Percentiles rank a stretch among this genome's conserved stretches.
These are phyloP conservation scores for Taphrina flavorubra DNA, from an alignment of 1,139 yeast species.

Conservation along the genomic window DNA sequence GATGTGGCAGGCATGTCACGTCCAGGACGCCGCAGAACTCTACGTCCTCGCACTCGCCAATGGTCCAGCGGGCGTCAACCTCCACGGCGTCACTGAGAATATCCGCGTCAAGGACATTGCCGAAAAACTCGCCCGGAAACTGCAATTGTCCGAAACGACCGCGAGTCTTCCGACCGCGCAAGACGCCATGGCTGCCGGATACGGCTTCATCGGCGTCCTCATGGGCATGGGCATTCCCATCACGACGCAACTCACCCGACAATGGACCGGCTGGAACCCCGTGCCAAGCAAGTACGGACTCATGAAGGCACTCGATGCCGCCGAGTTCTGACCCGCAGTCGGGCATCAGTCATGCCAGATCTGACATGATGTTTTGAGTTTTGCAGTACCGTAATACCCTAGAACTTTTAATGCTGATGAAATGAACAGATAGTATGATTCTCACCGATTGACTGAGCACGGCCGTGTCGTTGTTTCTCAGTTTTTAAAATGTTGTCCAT, in stretches of 20 bases:
- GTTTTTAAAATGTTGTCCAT: background rate
- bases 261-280: slow-evolving; percentile 17
- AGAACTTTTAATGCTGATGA: too few species aligned
- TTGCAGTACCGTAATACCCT: too few species aligned
- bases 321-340: background rate
- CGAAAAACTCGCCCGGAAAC: background rate
- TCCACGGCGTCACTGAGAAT: background rate
- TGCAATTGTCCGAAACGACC: background rate
- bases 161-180: background rate
- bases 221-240: slow-evolving; percentile 2
- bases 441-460: too few species aligned
- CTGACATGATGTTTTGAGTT: too few species aligned
- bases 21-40: slow-evolving; percentile 8
- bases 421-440: too few species aligned
- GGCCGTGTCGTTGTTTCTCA: too few species aligned
- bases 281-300: background rate
- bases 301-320: background rate
- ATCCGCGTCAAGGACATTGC: slow-evolving; percentile 7
- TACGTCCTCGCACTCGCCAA: slow-evolving; percentile 11
- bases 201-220: slow-evolving; percentile 8
- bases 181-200: background rate
- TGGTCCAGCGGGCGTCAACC: slow-evolving; percentile 13
- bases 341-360: too few species aligned
- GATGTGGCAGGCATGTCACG: slow-evolving; percentile 9
- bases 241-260: background rate